phyloP scores from a whole-genome alignment of 345 rosid species.

The Eucalyptus pauciflora region DNA sequence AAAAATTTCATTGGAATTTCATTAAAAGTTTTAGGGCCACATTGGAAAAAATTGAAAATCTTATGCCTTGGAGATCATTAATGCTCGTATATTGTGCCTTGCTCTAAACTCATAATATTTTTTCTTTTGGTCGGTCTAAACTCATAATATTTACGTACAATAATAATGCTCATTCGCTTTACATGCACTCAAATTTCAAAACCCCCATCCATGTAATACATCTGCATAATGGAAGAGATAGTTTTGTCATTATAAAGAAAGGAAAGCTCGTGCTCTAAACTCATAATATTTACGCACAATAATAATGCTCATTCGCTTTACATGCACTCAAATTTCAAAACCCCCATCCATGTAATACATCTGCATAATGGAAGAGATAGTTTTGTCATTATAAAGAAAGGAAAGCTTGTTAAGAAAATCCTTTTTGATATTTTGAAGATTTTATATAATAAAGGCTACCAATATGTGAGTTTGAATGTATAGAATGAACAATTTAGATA shows the following conservation, averaged over 20 bases:
- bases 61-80: neutral
- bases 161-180: neutral
- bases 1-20: neutral
- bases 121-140: too few relatives aligned
- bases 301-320: neutral
- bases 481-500: neutral
- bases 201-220: neutral
- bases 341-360: neutral
- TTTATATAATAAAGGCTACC: neutral
- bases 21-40: neutral
- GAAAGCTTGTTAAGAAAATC: neutral
- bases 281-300: neutral
- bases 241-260: neutral
- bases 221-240: neutral
- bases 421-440: neutral
- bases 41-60: neutral
- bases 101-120: neutral
- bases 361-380: neutral
- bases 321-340: neutral
- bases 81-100: neutral
- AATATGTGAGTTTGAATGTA: neutral
- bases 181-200: neutral
- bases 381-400: neutral
- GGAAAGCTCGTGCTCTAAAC: neutral
- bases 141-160: too few relatives aligned